Evolutionary conservation across 106 monocot genomes (phyloP).

Genomic region (Dioscorea zingiberensis): DNA sequence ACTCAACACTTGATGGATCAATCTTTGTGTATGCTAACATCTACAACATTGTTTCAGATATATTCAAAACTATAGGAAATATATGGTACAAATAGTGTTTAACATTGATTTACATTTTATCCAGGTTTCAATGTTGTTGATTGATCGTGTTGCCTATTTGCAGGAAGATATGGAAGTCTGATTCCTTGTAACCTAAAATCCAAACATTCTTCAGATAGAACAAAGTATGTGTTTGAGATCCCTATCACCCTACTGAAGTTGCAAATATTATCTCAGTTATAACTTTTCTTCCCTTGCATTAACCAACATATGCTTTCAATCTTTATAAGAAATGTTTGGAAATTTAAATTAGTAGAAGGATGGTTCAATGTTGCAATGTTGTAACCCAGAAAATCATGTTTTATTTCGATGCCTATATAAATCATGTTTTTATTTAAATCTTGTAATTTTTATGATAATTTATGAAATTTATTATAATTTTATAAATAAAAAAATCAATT

Average conservation of each 20-base stretch:
- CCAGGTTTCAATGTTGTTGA: slow-evolving; percentile 36
- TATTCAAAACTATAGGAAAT: slow-evolving; percentile 36
- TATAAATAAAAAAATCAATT: too few relatives aligned
- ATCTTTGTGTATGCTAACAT: slow-evolving; percentile 45
- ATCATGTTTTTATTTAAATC: too few relatives aligned
- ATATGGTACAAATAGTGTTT: slow-evolving; percentile 27
- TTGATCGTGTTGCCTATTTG: slow-evolving; percentile 47
- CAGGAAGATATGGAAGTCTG: slow-evolving; percentile 49
- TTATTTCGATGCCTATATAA: too few relatives aligned
- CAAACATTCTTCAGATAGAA: slow-evolving; percentile 39
- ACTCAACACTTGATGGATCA: slow-evolving; percentile 27
- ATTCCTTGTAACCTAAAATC: slow-evolving; percentile 53
- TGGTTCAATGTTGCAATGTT: too few relatives aligned
- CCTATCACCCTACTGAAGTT: slow-evolving; percentile 70
- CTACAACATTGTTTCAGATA: slow-evolving; percentile 40
- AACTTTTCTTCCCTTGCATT: too few relatives aligned
- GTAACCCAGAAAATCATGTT: too few relatives aligned
- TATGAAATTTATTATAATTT: too few relatives aligned
- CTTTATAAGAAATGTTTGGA: too few relatives aligned
- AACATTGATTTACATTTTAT: neutral
- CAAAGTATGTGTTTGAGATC: slow-evolving; percentile 81
- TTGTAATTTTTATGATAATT: too few relatives aligned
- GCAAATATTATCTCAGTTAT: slow-evolving; percentile 48
- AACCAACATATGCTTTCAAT: too few relatives aligned
- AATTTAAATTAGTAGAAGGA: too few relatives aligned